A percentile compares a stretch with the other conserved stretches of the same genome.
Evolutionary conservation across 2,329 filamentous ascomycete genomes (phyloP).

Genomic region (Emergomyces pasteurianus): DNA sequence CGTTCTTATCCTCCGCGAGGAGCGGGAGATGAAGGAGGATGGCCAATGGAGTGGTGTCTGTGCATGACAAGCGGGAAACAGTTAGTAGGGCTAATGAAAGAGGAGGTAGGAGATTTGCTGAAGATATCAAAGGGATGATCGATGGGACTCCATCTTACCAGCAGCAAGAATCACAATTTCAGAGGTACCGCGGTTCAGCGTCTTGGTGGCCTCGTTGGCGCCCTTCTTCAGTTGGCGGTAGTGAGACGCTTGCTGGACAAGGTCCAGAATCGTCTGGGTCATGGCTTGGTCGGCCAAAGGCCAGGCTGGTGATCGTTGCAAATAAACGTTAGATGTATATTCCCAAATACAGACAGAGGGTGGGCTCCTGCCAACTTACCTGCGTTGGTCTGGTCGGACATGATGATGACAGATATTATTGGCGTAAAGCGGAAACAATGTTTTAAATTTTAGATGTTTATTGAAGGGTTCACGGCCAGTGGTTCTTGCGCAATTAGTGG

Average conservation of each 20-base stretch:
- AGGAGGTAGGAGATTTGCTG: not conserved
- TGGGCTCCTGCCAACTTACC: not conserved
- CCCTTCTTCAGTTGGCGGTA: conserved; percentile 73
- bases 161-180: conserved; percentile 84
- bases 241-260: conserved; percentile 57
- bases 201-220: conserved; percentile 78
- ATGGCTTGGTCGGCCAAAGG: conserved; percentile 61
- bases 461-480: conserved; percentile 2
- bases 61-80: not conserved
- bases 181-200: conserved; percentile 77
- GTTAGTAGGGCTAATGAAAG: not conserved
- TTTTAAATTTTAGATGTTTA: not conserved
- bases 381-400: conserved; percentile 1
- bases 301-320: conserved; percentile 41
- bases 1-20: conserved; percentile 65
- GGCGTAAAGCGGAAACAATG: not conserved
- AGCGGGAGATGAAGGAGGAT: conserved; percentile 85
- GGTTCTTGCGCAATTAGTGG: not conserved
- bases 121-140: not conserved
- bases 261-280: conserved; percentile 70
- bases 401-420: not conserved
- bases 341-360: not conserved
- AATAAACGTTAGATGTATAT: conserved; percentile 3
- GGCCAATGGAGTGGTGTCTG: conserved; percentile 73
- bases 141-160: not conserved